Conservation (phyloP, 1,284 basidiomycete genomes). For the Melampsora larici-populina region DNA sequence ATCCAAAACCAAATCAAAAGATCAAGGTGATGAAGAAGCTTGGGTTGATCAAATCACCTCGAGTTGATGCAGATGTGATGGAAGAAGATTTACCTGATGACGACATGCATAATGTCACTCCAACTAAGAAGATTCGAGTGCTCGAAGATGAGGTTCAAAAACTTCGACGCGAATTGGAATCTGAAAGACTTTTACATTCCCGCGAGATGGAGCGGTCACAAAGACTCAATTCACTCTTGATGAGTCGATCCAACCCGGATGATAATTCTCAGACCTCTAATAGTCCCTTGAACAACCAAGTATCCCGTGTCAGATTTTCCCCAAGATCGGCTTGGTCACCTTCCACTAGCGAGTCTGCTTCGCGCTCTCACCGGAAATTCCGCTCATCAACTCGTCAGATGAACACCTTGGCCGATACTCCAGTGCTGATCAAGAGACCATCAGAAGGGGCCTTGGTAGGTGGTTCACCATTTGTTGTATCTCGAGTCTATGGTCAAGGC, state of each 20-base stretch:
- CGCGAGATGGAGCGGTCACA: not conserved
- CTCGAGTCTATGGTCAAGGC: slow-evolving; percentile 34
- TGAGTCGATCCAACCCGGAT: not conserved
- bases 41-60: slow-evolving; percentile 18
- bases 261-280: not conserved
- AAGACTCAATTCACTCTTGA: not conserved
- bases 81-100: slow-evolving; percentile 9
- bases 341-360: slow-evolving; percentile 9
- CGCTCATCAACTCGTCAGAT: not conserved
- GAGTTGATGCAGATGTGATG: slow-evolving; percentile 1
- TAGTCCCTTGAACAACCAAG: not conserved
- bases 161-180: slow-evolving; percentile 31
- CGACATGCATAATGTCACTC: not conserved
- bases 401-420: slow-evolving; percentile 25
- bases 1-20: slow-evolving; percentile 27
- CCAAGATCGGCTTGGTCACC: slow-evolving; percentile 12
- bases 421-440: slow-evolving; percentile 33
- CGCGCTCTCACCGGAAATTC: not conserved
- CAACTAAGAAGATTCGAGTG: slow-evolving; percentile 39
- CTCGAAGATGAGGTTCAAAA: slow-evolving; percentile 25
- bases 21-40: slow-evolving; percentile 38
- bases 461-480: slow-evolving; percentile 39
- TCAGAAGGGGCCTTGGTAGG: slow-evolving; percentile 33
- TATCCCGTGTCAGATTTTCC: slow-evolving; percentile 20
- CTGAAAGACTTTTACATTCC: slow-evolving; percentile 21